Conservation (phyloP, 306 rosid species). For the Lathyrus sativus region DNA sequence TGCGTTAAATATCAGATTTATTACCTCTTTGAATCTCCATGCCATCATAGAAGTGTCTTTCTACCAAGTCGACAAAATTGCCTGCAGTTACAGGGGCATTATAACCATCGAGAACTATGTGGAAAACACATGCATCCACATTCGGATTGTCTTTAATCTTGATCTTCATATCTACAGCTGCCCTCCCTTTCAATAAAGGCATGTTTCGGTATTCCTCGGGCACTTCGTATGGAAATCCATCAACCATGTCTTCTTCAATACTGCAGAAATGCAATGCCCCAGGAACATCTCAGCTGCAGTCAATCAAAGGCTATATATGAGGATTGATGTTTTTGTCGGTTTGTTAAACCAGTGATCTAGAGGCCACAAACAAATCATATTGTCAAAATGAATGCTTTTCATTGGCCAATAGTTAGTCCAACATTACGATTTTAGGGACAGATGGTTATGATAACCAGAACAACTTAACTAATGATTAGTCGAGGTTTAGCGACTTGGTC, state of each 20-base stretch:
- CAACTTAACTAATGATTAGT: slow-evolving; percentile 9
- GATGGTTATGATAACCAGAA: not conserved
- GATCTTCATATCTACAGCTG: slow-evolving; percentile 97
- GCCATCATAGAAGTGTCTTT: slow-evolving; percentile 93
- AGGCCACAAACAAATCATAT: slow-evolving; percentile 1
- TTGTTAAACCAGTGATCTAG: not conserved
- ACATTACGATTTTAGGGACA: slow-evolving; percentile 10
- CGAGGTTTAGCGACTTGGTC: slow-evolving; percentile 8
- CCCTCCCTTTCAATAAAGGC: slow-evolving; percentile 96
- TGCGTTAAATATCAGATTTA: slow-evolving; percentile 24
- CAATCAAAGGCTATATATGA: slow-evolving; percentile 95
- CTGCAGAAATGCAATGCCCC: slow-evolving; percentile 99
- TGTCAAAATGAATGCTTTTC: slow-evolving; percentile 6
- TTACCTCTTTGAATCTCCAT: slow-evolving; percentile 98
- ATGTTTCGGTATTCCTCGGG: slow-evolving; percentile 80
- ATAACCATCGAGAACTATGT: slow-evolving; percentile 90
- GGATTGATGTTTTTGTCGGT: slow-evolving; percentile 29
- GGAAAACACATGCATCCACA: slow-evolving; percentile 78
- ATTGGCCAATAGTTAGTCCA: not conserved
- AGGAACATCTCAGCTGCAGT: slow-evolving; percentile 99
- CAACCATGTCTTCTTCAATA: slow-evolving; percentile 99
- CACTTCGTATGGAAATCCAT: slow-evolving; percentile 87
- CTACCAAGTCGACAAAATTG: slow-evolving; percentile 87
- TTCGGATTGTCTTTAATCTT: slow-evolving; percentile 95
- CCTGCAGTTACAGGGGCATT: slow-evolving; percentile 96